Evolutionary conservation across 257 asterid species (phyloP).

Genomic region (Anisodus acutangulus): DNA sequence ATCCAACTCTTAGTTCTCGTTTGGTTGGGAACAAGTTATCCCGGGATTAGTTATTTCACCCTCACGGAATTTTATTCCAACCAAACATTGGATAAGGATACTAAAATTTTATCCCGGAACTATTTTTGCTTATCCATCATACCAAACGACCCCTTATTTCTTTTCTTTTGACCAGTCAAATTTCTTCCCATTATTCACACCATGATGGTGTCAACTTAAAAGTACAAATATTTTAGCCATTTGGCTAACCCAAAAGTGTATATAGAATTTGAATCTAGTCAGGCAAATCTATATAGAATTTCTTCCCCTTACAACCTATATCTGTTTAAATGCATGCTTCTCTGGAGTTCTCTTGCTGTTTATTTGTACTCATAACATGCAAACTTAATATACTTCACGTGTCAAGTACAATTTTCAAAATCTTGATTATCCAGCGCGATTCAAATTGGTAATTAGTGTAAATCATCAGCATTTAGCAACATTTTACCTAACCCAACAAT

Average conservation of each 20-base stretch:
- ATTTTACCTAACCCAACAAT: conserved; percentile 94
- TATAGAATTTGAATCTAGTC: background rate
- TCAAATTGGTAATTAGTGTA: background rate
- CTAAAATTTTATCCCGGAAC: too few species aligned
- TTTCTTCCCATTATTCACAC: background rate
- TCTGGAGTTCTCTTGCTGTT: background rate
- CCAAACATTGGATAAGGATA: too few species aligned
- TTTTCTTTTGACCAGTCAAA: background rate
- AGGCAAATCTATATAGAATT: background rate
- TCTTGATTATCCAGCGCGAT: background rate
- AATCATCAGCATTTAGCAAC: conserved; percentile 2
- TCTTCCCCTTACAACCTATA: background rate
- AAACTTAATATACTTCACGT: background rate
- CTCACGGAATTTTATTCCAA: too few species aligned
- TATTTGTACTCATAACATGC: background rate
- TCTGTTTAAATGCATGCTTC: background rate
- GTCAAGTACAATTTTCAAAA: background rate
- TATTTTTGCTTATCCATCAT: too few species aligned
- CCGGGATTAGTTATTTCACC: too few species aligned
- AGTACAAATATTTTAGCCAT: background rate
- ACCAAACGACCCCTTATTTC: too few species aligned
- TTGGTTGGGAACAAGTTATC: too few species aligned
- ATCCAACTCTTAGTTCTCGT: background rate
- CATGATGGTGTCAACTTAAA: background rate
- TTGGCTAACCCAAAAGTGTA: background rate